Conservation (phyloP, 2,329 filamentous ascomycete genomes). For the Neofusicoccum ribis region DNA sequence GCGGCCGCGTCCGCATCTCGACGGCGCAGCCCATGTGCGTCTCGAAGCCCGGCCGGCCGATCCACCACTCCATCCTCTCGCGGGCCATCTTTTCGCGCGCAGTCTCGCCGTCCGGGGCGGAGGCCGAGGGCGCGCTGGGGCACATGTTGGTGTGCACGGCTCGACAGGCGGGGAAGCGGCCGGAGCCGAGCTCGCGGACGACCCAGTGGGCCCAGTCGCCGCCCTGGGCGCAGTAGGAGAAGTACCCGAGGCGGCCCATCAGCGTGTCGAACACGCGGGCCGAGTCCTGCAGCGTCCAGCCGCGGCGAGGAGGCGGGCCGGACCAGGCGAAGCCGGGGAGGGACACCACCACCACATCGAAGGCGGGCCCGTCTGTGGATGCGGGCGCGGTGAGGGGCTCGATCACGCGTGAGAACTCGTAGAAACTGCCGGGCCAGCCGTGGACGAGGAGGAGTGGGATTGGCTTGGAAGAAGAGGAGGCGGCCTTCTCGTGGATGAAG, state of each 20-base stretch:
- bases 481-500: constrained; percentile 40
- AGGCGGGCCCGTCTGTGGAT: constrained; percentile 37
- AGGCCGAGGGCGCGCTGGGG: constrained; percentile 38
- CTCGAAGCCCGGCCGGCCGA: constrained; percentile 32
- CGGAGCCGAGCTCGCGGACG: constrained; percentile 39
- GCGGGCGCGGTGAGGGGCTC: constrained; percentile 34
- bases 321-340: constrained; percentile 58
- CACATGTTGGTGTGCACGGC: constrained; percentile 46
- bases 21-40: constrained; percentile 46
- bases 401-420: constrained; percentile 46
- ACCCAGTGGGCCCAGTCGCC: constrained; percentile 47
- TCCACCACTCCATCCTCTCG: constrained; percentile 36
- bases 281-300: constrained; percentile 41
- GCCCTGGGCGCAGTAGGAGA: constrained; percentile 39
- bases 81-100: constrained; percentile 36
- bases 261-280: constrained; percentile 40
- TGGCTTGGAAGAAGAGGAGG: constrained; percentile 26
- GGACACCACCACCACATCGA: constrained; percentile 60
- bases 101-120: constrained; percentile 27
- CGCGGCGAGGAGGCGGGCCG: constrained; percentile 28
- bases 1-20: constrained; percentile 45
- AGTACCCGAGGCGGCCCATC: constrained; percentile 45
- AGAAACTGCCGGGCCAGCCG: constrained; percentile 49
- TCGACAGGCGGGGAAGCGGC: constrained; percentile 38
- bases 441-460: constrained; percentile 46